Base-by-base conservation (phyloP, 805 yeast species). In the Ogataea sp. region DNA sequence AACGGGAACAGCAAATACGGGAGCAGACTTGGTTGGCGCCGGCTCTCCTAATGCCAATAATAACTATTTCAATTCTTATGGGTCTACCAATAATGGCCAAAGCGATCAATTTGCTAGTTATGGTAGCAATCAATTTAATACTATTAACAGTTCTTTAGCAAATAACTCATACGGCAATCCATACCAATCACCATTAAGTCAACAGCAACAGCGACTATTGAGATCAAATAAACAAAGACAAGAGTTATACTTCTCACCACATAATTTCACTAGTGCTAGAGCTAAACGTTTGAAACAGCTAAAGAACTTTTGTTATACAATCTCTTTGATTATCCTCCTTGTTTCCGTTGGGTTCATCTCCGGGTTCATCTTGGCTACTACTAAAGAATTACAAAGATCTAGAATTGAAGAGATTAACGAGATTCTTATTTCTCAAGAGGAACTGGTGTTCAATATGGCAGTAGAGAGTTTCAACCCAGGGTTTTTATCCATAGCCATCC, bases 401-500 rank as follows among this genome's bases (percentile, higher is more conserved):
- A 62, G 72, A 17, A 73, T 89, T 9, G 56, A 65, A 2, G 63
- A 75, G n/a, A 67, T 89, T 31, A 74, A 73, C 37, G 85, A 85
- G 51, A 72, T 89, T 1, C 64, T 89, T 11, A 83, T 86, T 3
- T 80, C 93, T 38, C 80, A 80, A 46, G 95, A 88, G 52, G 97
- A 87, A 54, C 64, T 90, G 35, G 73, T 88, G 1, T 87, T 90
- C 62, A 85, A 82, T 54, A 63, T 90, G 49, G 73, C 75, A 2
- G 75, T 87, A 18, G 82, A 78, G 43, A 95, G 94, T 0, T 75
- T 80, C 50, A 90, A 90, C 56, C 96, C 96, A 0, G 96, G 97
- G 0, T 73, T 89, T 60, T 67, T 88, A 47, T 69, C 83, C 2
- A 75, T 88, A 5, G 62, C 66, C 2, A 67, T 89, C 2, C 65